Percentiles rank a stretch among this genome's conserved stretches.
phyloP scores from a whole-genome alignment of 805 yeast species.

The Candida broadrunensis region DNA sequence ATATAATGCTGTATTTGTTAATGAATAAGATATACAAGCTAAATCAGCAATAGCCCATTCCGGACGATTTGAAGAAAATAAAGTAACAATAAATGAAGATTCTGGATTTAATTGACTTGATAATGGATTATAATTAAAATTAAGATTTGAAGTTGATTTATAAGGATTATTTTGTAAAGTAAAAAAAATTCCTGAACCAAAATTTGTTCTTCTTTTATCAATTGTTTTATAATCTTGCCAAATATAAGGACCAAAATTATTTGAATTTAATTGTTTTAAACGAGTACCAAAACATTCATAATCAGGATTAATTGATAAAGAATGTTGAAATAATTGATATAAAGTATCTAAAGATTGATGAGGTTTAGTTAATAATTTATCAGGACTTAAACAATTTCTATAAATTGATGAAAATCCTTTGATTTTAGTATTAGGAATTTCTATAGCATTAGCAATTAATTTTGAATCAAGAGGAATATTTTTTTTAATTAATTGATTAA shows the following conservation, averaged over 20 bases:
- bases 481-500: slow-evolving; percentile 7
- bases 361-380: slow-evolving; percentile 29
- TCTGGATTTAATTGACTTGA: slow-evolving; percentile 9
- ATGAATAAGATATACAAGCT: slow-evolving; percentile 56
- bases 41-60: slow-evolving; percentile 73
- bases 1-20: slow-evolving; percentile 27
- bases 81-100: slow-evolving; percentile 46
- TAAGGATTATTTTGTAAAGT: slow-evolving; percentile 31
- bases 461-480: slow-evolving; percentile 10
- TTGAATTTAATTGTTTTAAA: slow-evolving; percentile 16
- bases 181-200: slow-evolving; percentile 38
- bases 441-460: slow-evolving; percentile 6
- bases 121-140: slow-evolving; percentile 10
- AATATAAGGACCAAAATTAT: slow-evolving; percentile 28
- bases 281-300: slow-evolving; percentile 48
- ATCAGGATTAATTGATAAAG: slow-evolving; percentile 33
- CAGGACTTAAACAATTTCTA: slow-evolving; percentile 20
- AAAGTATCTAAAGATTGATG: slow-evolving; percentile 46
- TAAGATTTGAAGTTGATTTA: slow-evolving; percentile 15
- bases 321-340: slow-evolving; percentile 41
- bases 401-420: slow-evolving; percentile 28
- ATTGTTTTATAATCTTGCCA: slow-evolving; percentile 23
- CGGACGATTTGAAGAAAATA: slow-evolving; percentile 55
- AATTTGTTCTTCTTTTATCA: slow-evolving; percentile 20
- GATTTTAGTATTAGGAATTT: slow-evolving; percentile 14